Evolutionary conservation across 2,329 filamentous ascomycete genomes (phyloP).

Genomic region (Penicillium sp.): DNA sequence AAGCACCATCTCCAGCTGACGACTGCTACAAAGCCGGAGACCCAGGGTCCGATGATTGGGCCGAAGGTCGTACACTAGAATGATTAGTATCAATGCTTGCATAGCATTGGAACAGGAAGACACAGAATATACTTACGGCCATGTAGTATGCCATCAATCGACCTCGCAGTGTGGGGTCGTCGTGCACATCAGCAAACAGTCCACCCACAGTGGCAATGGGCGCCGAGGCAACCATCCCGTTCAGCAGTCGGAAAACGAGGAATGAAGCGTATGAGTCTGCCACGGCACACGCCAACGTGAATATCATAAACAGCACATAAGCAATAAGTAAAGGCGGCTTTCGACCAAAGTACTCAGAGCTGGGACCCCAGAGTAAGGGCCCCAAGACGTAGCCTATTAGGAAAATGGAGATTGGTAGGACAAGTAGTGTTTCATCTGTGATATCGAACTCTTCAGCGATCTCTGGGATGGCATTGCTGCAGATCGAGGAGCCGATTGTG

Average conservation of each 20-base stretch:
- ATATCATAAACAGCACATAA: conserved; percentile 49
- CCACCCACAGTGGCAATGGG: conserved; percentile 50
- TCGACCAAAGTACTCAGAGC: conserved; percentile 48
- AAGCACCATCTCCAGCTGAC: conserved; percentile 53
- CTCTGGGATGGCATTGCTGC: conserved; percentile 40
- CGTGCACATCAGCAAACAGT: conserved; percentile 51
- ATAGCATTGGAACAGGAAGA: not conserved
- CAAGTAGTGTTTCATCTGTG: conserved; percentile 35
- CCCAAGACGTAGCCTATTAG: conserved; percentile 46
- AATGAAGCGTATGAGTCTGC: conserved; percentile 44
- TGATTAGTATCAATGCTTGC: conserved; percentile 6
- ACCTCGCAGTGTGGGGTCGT: conserved; percentile 47
- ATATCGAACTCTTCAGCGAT: conserved; percentile 40
- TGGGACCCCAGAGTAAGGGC: conserved; percentile 47
- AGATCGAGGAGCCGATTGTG: conserved; percentile 43
- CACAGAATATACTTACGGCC: conserved; percentile 30
- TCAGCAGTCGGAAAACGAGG: conserved; percentile 49
- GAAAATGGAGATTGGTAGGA: conserved; percentile 44
- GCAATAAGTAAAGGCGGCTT: conserved; percentile 50
- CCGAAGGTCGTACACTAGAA: conserved; percentile 41
- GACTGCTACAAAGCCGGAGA: conserved; percentile 49
- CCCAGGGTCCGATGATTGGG: conserved; percentile 46
- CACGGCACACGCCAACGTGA: conserved; percentile 48
- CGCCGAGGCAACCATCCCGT: conserved; percentile 47
- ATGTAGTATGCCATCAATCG: conserved; percentile 46